Conservation (phyloP, 2,329 filamentous ascomycete species). For the Cytospora chrysosperma region DNA sequence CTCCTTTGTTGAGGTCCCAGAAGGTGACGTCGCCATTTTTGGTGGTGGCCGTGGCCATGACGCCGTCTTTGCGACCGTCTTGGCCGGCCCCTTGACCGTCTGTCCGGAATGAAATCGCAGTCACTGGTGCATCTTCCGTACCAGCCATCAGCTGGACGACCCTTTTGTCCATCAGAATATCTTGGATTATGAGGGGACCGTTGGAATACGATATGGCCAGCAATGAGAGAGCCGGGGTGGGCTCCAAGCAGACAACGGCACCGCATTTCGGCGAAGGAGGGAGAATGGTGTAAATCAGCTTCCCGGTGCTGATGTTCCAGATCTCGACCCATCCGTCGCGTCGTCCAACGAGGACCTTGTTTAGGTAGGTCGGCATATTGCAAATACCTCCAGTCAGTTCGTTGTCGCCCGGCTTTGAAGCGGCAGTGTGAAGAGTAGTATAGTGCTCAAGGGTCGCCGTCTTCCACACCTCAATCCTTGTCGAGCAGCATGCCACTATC, state of each 20-base stretch:
- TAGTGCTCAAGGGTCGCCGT: conserved; percentile 81
- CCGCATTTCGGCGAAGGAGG: conserved; percentile 72
- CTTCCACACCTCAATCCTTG: conserved; percentile 87
- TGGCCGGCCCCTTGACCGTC: conserved; percentile 86
- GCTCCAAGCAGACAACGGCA: conserved; percentile 81
- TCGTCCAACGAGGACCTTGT: conserved; percentile 90
- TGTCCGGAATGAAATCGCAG: conserved; percentile 84
- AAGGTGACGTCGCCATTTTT: conserved; percentile 86
- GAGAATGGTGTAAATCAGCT: conserved; percentile 85
- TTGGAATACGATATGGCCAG: conserved; percentile 84
- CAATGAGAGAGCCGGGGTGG: conserved; percentile 79
- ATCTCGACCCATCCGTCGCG: conserved; percentile 90
- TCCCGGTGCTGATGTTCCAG: conserved; percentile 93
- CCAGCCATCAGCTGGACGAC: conserved; percentile 69
- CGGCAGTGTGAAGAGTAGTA: conserved; percentile 70
- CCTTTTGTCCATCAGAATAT: conserved; percentile 75
- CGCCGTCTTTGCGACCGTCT: conserved; percentile 79
- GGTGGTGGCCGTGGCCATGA: conserved; percentile 87
- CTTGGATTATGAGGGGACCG: conserved; percentile 76
- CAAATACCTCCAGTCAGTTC: conserved; percentile 75
- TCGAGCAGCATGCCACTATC: conserved; percentile 77
- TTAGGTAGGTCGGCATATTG: conserved; percentile 91
- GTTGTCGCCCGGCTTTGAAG: conserved; percentile 57
- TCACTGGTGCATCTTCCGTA: conserved; percentile 64
- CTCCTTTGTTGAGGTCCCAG: conserved; percentile 92